Conservation (phyloP, 129 eudicot species). For the Chrysanthemum makinoi region DNA sequence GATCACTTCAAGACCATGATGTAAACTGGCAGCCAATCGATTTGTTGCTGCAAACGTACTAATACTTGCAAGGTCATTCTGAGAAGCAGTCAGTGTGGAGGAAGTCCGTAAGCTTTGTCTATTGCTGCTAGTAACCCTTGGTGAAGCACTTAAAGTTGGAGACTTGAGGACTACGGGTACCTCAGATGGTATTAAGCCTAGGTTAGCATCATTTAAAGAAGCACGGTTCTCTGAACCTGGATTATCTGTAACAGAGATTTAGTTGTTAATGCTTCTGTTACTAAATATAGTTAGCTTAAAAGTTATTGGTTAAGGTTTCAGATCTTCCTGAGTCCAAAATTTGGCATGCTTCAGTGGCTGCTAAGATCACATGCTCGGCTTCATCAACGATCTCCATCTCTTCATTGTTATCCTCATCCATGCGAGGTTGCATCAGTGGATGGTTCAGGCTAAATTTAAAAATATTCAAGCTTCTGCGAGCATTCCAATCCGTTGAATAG, state of each 20-base stretch:
- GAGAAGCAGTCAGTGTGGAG: slow-evolving; percentile 49
- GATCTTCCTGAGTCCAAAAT: slow-evolving; percentile 24
- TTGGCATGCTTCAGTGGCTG: slow-evolving; percentile 30
- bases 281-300: slow-evolving; percentile 32
- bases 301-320: slow-evolving; percentile 18
- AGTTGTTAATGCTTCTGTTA: slow-evolving; percentile 36
- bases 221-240: slow-evolving; percentile 17
- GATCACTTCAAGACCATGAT: slow-evolving; percentile 74
- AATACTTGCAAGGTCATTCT: slow-evolving; percentile 30
- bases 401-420: slow-evolving; percentile 80
- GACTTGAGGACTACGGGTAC: slow-evolving; percentile 49
- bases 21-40: slow-evolving; percentile 75
- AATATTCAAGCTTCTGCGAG: slow-evolving; percentile 88
- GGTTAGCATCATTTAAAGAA: slow-evolving; percentile 21
- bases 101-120: slow-evolving; percentile 70
- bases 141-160: slow-evolving; percentile 74
- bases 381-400: slow-evolving; percentile 92
- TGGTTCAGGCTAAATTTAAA: slow-evolving; percentile 86
- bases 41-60: slow-evolving; percentile 46
- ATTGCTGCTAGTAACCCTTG: slow-evolving; percentile 46
- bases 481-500: slow-evolving; percentile 80
- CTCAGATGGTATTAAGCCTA: slow-evolving; percentile 45
- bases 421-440: slow-evolving; percentile 57
- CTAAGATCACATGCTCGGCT: slow-evolving; percentile 40
- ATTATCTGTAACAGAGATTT: not conserved